Conservation (phyloP, 805 yeast species). For the Kuraishia borneana region DNA sequence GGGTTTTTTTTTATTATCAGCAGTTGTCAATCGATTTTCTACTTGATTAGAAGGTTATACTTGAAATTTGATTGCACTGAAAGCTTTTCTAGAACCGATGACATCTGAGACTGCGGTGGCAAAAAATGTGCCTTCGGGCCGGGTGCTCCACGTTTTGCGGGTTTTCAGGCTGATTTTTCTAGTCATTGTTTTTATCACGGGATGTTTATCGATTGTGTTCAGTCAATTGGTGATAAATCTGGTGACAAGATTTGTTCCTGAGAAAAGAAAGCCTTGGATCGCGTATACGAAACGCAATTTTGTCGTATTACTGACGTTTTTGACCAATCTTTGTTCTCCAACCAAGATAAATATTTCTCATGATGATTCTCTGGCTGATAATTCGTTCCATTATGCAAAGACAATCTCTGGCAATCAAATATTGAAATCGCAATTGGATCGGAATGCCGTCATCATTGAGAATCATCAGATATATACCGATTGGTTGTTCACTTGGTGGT, state of each 20-base stretch:
- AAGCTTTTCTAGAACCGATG: neutral
- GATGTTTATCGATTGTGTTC: slow-evolving; percentile 30
- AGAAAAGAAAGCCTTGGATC: slow-evolving; percentile 27
- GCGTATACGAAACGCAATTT: slow-evolving; percentile 49
- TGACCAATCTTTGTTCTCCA: slow-evolving; percentile 41
- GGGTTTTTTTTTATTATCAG: too few species aligned
- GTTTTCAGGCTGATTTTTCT: slow-evolving; percentile 13
- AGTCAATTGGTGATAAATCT: slow-evolving; percentile 31
- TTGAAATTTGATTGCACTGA: too few species aligned
- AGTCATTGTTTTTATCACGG: slow-evolving; percentile 18
- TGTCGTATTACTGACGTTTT: slow-evolving; percentile 38
- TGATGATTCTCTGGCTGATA: slow-evolving; percentile 24
- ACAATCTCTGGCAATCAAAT: slow-evolving; percentile 11
- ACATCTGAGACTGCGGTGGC: neutral
- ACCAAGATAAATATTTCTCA: slow-evolving; percentile 40
- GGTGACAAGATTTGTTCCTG: slow-evolving; percentile 19
- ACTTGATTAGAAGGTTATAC: too few species aligned
- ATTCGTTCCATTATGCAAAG: slow-evolving; percentile 15
- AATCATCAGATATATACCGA: slow-evolving; percentile 93
- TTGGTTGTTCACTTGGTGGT: slow-evolving; percentile 89
- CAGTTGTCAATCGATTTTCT: too few species aligned
- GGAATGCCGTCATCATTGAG: slow-evolving; percentile 45
- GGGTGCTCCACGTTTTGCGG: slow-evolving; percentile 9
- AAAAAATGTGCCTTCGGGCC: neutral
- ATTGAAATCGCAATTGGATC: slow-evolving; percentile 10